Base-by-base conservation (phyloP, 306 rosid species). In the Herpetospermum pedunculosum region DNA sequence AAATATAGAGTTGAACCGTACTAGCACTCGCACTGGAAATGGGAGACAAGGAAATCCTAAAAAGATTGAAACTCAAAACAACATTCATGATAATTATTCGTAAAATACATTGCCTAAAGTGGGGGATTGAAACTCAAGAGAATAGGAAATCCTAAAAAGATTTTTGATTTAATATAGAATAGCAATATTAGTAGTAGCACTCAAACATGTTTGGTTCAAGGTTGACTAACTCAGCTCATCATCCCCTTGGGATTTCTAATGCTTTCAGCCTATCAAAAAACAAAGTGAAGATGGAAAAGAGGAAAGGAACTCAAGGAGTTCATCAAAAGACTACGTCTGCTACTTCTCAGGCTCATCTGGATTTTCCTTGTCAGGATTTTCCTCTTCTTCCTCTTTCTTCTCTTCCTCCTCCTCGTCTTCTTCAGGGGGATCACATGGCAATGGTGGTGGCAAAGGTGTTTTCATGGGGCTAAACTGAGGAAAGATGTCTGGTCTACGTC, bases 401-500 rank as follows among this genome's bases (percentile, higher is more conserved):
- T 84, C 88, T 53, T 84, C 88, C 73, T 84, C 88, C 68, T 81
- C 89, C 64, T 85, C 89, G 8, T 85, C 89, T 77, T 85, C 89
- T 43, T 85, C 89, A 0, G 86, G 86, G 75, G 89, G 89, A 78
- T 85, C 89, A 30, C 76, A 80, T 6, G 88, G 88, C 86, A 85
- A 58, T 40, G 88, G 88, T 41, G 84, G 80, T 7, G 86, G 89
- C 58, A 85, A 80, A 5, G 88, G 88, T 70, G 71, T 35, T 16
- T 85, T 85, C 83, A 83, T 67, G 19, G 86, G 89, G 54, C 86
- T 77, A 73, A 85, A 85, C 30, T 83, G 85, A 34, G 89, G 89
- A 44, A 85, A 83, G 44, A 85, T 82, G 55, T 85, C 85, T 3
- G 85, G 85, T 76, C 89, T 83, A 62, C 87, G 76, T 29, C 83